Percentiles rank a stretch among this genome's conserved stretches.
phyloP scores from a whole-genome alignment of 176 grass and related monocot genomes.

The Triticum monococcum region DNA sequence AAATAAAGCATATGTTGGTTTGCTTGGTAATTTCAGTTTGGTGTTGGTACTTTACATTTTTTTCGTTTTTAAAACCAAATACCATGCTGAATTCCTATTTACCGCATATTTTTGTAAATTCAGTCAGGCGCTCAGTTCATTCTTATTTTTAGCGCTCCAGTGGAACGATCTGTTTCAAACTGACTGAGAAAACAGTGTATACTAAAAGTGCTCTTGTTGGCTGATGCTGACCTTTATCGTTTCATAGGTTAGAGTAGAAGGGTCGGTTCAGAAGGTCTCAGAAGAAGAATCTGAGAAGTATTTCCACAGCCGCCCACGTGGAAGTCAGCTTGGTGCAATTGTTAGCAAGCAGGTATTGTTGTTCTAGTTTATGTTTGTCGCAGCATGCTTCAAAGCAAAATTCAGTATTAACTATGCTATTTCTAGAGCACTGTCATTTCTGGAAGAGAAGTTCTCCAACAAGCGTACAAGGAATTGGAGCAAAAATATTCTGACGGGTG shows the following conservation, averaged over 20 bases:
- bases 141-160: neutral
- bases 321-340: constrained; percentile 94
- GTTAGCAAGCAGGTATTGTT: constrained; percentile 87
- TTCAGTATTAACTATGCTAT: constrained; percentile 13
- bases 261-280: constrained; percentile 77
- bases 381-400: neutral
- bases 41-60: neutral
- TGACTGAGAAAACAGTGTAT: neutral
- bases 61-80: neutral
- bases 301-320: constrained; percentile 93
- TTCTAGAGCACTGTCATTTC: constrained; percentile 72
- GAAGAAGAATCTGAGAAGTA: constrained; percentile 92
- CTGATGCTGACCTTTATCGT: constrained; percentile 18
- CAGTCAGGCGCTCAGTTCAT: neutral
- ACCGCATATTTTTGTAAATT: neutral
- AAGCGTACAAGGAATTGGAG: constrained; percentile 77
- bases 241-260: constrained; percentile 91
- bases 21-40: neutral
- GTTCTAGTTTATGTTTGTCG: neutral
- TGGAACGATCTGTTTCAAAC: neutral
- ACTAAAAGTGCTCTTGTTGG: constrained; percentile 2
- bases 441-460: constrained; percentile 66
- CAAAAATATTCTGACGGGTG: constrained; percentile 87
- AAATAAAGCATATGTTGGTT: neutral
- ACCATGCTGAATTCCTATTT: neutral